phyloP scores from a whole-genome alignment of 2,329 filamentous ascomycete genomes.

The Colletotrichum melonis region DNA sequence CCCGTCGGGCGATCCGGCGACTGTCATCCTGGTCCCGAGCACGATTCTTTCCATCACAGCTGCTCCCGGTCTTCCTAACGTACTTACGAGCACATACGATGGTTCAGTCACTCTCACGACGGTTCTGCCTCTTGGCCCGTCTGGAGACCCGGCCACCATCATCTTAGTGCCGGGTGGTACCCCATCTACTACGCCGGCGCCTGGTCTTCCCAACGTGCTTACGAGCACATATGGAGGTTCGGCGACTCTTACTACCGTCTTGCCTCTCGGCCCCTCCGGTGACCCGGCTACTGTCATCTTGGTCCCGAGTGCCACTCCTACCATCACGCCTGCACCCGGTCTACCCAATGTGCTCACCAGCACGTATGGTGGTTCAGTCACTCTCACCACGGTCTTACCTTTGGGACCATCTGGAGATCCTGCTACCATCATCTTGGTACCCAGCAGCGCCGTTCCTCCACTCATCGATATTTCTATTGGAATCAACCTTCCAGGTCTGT shows the following conservation, averaged over 20 bases:
- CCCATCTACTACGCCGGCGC: background rate
- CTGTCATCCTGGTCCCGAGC: background rate
- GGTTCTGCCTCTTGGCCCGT: background rate
- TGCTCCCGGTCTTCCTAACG: background rate
- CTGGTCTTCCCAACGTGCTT: background rate
- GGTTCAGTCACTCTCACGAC: background rate
- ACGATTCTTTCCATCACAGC: background rate
- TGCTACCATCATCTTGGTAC: background rate
- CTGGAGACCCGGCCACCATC: background rate
- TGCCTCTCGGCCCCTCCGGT: background rate
- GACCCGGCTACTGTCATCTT: background rate
- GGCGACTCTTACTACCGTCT: background rate
- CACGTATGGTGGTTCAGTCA: constrained; percentile 2
- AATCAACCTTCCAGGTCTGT: background rate
- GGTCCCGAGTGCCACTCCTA: background rate
- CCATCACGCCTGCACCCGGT: background rate
- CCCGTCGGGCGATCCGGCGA: background rate
- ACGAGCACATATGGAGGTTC: background rate
- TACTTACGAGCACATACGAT: background rate
- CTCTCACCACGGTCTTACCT: background rate
- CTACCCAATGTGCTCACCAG: background rate
- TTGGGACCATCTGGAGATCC: background rate
- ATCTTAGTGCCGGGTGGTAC: background rate
- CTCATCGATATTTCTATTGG: background rate
- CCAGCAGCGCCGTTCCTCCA: background rate